Percentiles rank a stretch among this genome's conserved stretches.
Conservation (phyloP, 1,139 yeast species). For the Geotrichum fermentans region DNA sequence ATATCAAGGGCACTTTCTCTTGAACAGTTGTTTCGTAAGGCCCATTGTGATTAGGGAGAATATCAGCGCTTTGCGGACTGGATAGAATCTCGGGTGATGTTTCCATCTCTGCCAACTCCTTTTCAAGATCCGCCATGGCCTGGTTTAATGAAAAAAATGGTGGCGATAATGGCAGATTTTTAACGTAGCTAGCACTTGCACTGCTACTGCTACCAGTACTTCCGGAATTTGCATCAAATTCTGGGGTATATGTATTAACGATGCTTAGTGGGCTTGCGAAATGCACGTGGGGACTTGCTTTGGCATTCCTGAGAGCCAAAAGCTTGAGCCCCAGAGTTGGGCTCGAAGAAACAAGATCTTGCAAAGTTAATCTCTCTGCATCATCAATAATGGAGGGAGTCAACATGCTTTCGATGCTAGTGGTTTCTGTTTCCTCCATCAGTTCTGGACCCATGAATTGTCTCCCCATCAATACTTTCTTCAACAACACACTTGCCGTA, state of each 20-base stretch:
- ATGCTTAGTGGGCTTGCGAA: conserved; percentile 15
- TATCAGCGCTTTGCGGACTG: not conserved
- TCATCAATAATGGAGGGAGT: conserved; percentile 1
- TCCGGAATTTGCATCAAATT: conserved; percentile 8
- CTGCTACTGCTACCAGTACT: not conserved
- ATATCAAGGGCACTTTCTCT: not conserved
- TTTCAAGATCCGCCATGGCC: conserved; percentile 5
- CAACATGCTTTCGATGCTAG: no score
- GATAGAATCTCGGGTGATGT: not conserved
- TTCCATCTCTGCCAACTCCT: conserved; percentile 12
- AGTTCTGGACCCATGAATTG: not conserved
- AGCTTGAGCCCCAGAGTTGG: conserved; percentile 6
- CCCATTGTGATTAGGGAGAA: no score
- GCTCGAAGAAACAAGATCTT: conserved; percentile 5
- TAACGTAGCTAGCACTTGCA: not conserved
- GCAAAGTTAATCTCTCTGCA: conserved; percentile 2
- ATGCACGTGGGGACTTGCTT: conserved; percentile 10
- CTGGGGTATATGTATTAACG: conserved; percentile 13
- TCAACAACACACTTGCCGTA: conserved; percentile 5
- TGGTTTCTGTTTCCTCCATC: not conserved
- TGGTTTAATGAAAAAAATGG: conserved; percentile 6
- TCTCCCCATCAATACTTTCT: not conserved
- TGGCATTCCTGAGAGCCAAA: not conserved
- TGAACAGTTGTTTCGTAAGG: no score
- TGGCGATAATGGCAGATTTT: conserved; percentile 1